Percentiles rank a stretch among this genome's conserved stretches.
Conservation (phyloP, 768 basidiomycete species). For the Steccherinum ochraceum region DNA sequence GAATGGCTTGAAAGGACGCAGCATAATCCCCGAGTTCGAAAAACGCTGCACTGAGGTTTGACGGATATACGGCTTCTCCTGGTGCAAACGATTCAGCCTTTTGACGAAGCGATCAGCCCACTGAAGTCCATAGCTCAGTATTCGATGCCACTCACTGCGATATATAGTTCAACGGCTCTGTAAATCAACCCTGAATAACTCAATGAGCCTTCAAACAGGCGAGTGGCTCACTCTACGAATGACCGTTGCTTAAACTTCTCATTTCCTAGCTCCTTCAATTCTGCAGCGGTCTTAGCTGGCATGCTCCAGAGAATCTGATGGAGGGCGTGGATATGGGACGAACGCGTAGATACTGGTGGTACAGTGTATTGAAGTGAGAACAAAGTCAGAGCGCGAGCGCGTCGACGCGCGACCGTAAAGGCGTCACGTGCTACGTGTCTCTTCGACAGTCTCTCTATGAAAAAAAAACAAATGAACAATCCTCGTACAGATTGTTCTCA, state of each 20-base stretch:
- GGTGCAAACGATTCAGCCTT: constrained; percentile 10
- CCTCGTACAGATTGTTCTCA: too few relatives aligned
- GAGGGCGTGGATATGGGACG: too few relatives aligned
- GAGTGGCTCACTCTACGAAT: neutral
- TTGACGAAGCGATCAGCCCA: neutral
- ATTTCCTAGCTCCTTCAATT: neutral
- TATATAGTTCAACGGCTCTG: neutral
- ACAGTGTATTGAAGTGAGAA: too few relatives aligned
- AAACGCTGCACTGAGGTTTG: constrained; percentile 18
- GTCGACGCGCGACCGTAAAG: too few relatives aligned
- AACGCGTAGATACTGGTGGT: too few relatives aligned
- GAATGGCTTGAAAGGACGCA: constrained; percentile 9
- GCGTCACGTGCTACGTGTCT: too few relatives aligned
- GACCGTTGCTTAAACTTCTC: neutral
- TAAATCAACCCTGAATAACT: neutral
- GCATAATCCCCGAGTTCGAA: constrained; percentile 15
- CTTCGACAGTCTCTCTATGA: too few relatives aligned
- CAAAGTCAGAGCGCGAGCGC: too few relatives aligned
- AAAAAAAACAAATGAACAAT: too few relatives aligned
- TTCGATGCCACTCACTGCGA: neutral
- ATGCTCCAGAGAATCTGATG: too few relatives aligned
- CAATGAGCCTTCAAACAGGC: neutral
- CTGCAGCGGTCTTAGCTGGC: too few relatives aligned
- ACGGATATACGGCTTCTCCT: constrained; percentile 14
- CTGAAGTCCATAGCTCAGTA: neutral